These are phyloP conservation scores for Mayamaea pseudoterrestris DNA, from an alignment of 108 stramenopile species.

Conservation along the genomic window DNA sequence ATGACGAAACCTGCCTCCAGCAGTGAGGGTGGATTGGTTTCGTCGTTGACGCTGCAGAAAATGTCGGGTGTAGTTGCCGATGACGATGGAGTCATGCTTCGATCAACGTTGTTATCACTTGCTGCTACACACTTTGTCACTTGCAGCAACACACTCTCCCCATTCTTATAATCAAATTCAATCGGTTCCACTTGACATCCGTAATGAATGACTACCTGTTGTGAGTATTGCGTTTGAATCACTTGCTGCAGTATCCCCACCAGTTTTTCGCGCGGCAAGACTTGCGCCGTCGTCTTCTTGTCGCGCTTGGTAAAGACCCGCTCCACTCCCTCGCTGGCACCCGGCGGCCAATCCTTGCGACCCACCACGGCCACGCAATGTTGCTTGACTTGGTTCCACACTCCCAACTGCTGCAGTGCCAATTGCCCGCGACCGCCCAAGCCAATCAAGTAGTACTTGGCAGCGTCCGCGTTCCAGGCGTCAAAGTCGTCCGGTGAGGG, in stretches of 20 bases:
- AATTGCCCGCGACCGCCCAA: slow-evolving; percentile 73
- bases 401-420: slow-evolving; percentile 57
- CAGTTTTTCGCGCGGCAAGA: slow-evolving; percentile 68
- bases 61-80: slow-evolving; percentile 4
- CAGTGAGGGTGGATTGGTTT: neutral
- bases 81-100: neutral
- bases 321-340: slow-evolving; percentile 44
- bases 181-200: slow-evolving; percentile 44
- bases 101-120: neutral
- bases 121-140: slow-evolving; percentile 16
- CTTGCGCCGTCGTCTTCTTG: slow-evolving; percentile 46
- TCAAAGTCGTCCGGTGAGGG: slow-evolving; percentile 40
- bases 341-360: slow-evolving; percentile 74
- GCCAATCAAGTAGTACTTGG: slow-evolving; percentile 57
- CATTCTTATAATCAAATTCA: slow-evolving; percentile 21
- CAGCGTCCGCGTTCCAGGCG: slow-evolving; percentile 46
- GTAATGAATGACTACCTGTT: slow-evolving; percentile 40
- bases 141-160: slow-evolving; percentile 4
- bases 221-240: slow-evolving; percentile 30
- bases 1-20: slow-evolving; percentile 36
- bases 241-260: slow-evolving; percentile 54
- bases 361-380: slow-evolving; percentile 59
- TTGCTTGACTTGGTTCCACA: slow-evolving; percentile 46
- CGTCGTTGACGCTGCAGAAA: slow-evolving; percentile 19
- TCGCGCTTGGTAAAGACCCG: slow-evolving; percentile 42